Base-by-base conservation (phyloP, 2,329 filamentous ascomycete species). In the Clonostachys chloroleuca region DNA sequence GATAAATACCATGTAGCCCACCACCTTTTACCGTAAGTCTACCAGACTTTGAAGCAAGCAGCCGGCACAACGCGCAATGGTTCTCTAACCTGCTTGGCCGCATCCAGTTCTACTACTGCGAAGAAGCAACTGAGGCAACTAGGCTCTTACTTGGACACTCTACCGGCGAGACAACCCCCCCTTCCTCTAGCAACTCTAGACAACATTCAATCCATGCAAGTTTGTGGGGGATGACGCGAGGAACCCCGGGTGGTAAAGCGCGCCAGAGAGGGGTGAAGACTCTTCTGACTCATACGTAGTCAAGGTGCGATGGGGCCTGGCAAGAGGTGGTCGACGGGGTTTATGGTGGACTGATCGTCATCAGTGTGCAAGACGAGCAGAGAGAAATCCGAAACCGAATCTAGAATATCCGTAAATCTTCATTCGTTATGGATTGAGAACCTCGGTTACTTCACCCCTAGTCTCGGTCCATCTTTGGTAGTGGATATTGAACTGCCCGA, bases 81-180 rank as follows among this genome's bases (percentile, higher is more conserved):
- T 14, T 14, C 36, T 37, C 47, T 52, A 33, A 50, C 47, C 12
- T 10, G 35, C 16, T 4, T 45, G 60, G 59, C 36, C 58, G 57
- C 45, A 64, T 64, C 40, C 61, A 61, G 37, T 63, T 63, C 50
- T 64, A 81, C 66, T 68, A 80, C 56, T 76, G 77, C 30, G 72
- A 74, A 49, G 70, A 76, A 58, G 77, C 77, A 17, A 78, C 75
- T 12, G 63, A 69, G 49, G 73, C 76, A 59, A 94, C 96, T 79
- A 90, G 92, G 80, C 81, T 81, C 51, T 78, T 97, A 64, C 95
- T 97, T 87, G 92, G 92, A 62, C 74, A 77, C 92, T 96, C 77
- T 97, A 97, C 77, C 87, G 90, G 58, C 43, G 45, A 44, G 47
- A 49, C 40, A 46, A 48, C 45, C 20, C 43, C 37, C 45, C 42